Evolutionary conservation across 2,329 filamentous ascomycete genomes (phyloP), one percentile per base, ranked within the genome.

Genomic region (Xylaria sp.): DNA sequence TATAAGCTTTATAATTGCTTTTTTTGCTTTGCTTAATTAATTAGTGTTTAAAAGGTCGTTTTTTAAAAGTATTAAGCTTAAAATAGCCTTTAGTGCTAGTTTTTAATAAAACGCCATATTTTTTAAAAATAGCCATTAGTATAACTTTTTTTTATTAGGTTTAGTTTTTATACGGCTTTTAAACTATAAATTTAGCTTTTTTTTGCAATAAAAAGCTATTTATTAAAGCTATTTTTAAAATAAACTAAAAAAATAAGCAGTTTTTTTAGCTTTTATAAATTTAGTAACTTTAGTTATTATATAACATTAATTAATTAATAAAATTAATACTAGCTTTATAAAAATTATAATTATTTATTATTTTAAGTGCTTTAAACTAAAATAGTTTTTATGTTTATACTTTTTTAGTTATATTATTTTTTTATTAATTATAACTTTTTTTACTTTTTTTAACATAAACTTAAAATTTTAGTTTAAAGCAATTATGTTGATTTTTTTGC

Each of bases 311-410:
- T 25, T 53, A 53, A n/a, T 22, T 45, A 45, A 5, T 7, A 3
- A 17, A 27, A 50, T 49, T 59, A 39, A 49, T 20, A n/a, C 13
- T 50, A 50, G 11, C 15, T 39, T 59, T 49, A 22, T 49, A 27
- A 15, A 39, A 15, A 29, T 59, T 59, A 50, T 50, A 59, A 39
- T 49, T 11, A 15, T n/a, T n/a, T n/a, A n/a, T n/a, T n/a, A n/a
- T n/a, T n/a, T n/a, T n/a, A n/a, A n/a, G n/a, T n/a, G n/a, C n/a
- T n/a, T n/a, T n/a, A n/a, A n/a, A n/a, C n/a, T n/a, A n/a, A n/a
- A n/a, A n/a, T n/a, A n/a, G n/a, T n/a, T n/a, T n/a, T n/a, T n/a
- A n/a, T n/a, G n/a, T n/a, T n/a, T n/a, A n/a, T n/a, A n/a, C n/a
- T n/a, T n/a, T n/a, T n/a, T n/a, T n/a, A n/a, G n/a, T n/a, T n/a